Conservation (phyloP, 176 grass and related monocot genomes). For the Cymbopogon citratus region DNA sequence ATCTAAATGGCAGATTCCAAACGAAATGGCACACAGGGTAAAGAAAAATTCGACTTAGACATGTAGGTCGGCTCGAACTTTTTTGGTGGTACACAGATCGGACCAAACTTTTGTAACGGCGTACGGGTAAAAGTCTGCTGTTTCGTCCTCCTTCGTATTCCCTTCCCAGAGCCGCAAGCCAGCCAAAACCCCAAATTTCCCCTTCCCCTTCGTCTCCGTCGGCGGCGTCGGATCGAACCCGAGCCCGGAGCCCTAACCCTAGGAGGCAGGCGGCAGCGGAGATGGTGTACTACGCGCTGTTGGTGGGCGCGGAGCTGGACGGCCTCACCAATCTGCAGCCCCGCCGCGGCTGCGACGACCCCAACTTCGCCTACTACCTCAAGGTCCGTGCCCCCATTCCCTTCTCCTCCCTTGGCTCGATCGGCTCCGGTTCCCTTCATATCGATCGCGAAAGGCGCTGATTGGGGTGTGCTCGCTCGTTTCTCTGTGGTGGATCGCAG, state of each 20-base stretch:
- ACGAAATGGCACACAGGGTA: too few species aligned
- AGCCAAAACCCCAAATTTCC: not conserved
- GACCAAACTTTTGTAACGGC: too few species aligned
- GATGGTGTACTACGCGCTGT: constrained; percentile 73
- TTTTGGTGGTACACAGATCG: too few species aligned
- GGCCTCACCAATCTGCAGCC: constrained; percentile 75
- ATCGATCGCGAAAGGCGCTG: not conserved
- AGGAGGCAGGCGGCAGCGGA: not conserved
- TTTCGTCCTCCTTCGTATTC: not conserved
- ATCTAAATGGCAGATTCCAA: too few species aligned
- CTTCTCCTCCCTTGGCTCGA: not conserved
- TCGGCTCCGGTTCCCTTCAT: not conserved
- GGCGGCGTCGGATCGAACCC: not conserved
- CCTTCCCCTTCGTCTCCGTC: constrained; percentile 4
- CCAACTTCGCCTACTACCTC: constrained; percentile 73
- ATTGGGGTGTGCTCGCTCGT: not conserved
- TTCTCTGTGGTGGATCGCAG: constrained; percentile 33
- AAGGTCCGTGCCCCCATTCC: constrained; percentile 33
- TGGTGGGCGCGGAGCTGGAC: constrained; percentile 67
- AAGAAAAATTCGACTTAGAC: too few species aligned
- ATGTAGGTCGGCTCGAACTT: too few species aligned
- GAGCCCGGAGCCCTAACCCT: constrained; percentile 28
- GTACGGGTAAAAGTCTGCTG: too few species aligned
- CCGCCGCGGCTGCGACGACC: constrained; percentile 60
- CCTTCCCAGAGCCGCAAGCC: not conserved